phyloP scores from a whole-genome alignment of 345 rosid genomes.

The Eucalyptus caleyi region DNA sequence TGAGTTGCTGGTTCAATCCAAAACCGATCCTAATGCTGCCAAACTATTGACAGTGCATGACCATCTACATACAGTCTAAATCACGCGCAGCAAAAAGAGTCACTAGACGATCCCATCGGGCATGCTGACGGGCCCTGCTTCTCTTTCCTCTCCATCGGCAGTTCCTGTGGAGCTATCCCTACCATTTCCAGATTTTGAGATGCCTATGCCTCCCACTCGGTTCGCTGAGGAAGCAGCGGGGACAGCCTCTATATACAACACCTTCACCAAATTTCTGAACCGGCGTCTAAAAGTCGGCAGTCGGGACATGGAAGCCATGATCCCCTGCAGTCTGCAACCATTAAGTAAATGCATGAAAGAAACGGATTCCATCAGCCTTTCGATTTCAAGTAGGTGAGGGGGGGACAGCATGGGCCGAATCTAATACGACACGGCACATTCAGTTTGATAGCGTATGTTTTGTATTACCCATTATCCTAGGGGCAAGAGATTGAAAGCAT shows the following conservation, averaged over 20 bases:
- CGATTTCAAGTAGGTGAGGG: not conserved
- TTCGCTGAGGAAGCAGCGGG: constrained; percentile 23
- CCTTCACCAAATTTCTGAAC: constrained; percentile 49
- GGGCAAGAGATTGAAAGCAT: not conserved
- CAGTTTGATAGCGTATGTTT: not conserved
- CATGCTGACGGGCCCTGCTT: not conserved
- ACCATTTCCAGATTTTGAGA: not conserved
- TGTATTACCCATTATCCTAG: not conserved
- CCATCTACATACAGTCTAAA: no score
- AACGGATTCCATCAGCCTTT: not conserved
- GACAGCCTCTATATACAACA: constrained; percentile 43
- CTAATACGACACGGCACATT: not conserved
- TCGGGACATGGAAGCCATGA: constrained; percentile 58
- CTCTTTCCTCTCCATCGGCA: not conserved
- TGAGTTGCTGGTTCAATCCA: not conserved
- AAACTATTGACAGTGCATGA: not conserved
- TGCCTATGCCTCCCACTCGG: constrained; percentile 25
- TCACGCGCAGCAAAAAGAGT: not conserved
- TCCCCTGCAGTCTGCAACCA: constrained; percentile 49
- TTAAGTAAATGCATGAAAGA: not conserved
- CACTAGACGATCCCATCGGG: not conserved
- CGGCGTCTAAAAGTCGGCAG: constrained; percentile 64
- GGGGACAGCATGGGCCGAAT: not conserved
- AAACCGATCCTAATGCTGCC: not conserved
- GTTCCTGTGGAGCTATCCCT: not conserved